Evolutionary conservation across 177 flowering plant genomes (phyloP), one percentile per base, ranked within the genome.

Genomic region (Vitis hybrid): DNA sequence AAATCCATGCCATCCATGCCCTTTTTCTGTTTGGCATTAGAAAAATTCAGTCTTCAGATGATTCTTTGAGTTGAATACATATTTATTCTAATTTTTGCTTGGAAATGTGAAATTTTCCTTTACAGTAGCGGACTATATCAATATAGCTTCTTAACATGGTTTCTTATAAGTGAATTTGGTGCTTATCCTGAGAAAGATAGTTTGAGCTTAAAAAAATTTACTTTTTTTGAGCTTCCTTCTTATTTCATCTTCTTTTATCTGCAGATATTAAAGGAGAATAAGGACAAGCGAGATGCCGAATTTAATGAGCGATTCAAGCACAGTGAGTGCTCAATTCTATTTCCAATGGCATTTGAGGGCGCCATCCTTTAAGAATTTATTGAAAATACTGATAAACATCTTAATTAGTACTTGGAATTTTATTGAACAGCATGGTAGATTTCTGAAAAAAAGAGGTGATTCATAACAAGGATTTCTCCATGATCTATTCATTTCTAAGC

Each of bases 251-350:
- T 59, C 14, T 11, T 47, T 64, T 66, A 6, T 14, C 3, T 83
- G 65, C 83, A 95, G 98, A 90, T 95, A 72, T 64, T 95, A 59
- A 90, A 82, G 85, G 99, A 93, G 83, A 95, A 95, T 64, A 95
- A 95, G 76, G 99, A 95, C 84, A 93, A 89, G 84, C 76, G 72
- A 62, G 99, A 95, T 83, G 93, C 98, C 12, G 99, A 95, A 69
- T 95, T 93, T 70, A 95, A 89, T 70, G 98, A 95, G 75, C 87
- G 98, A 3, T 92, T 95, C 78, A 95, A 93, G 82, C 99, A 95
- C 65, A 84, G 99, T 95, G 65, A 80, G 90, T 79, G 11, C 18
- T 63, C 56, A 20, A 57, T 3, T 56, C 11, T 54, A 31, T 14
- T 15, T 13, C 50, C 44, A 9, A 0, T 6, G 3, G 53, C 38